Evolutionary conservation across 139 green algal genomes (phyloP), one percentile per base, ranked within the genome.

Genomic region (Asterochloris erici): DNA sequence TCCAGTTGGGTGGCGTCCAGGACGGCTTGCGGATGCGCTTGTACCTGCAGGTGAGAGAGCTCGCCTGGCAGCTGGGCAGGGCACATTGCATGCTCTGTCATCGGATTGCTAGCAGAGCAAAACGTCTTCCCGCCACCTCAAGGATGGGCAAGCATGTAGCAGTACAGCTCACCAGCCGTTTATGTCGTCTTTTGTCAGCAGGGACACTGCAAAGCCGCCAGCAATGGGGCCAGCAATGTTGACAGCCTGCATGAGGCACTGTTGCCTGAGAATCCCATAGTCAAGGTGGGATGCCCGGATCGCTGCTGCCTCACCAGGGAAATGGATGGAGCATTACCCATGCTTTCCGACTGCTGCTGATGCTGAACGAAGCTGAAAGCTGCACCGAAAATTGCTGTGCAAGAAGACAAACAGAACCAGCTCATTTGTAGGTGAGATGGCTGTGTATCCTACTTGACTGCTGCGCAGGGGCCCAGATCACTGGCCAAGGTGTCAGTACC

Each of bases 1-100:
- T 38, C 84, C 84, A 90, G 27, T 81, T 82, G 13, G 86, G 90
- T 26, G 87, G 86, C 16, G 79, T 83, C 88, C 87, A 89, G n/a
- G 62, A 79, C 13, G 88, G 88, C 82, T 91, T 91, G 16, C 86
- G 86, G 10, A 91, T 68, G 13, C 26, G 76, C 54, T 82, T 84
- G 85, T 87, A 89, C 85, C 84, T 79, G 0, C 12, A 78, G 27
- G 68, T 28, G 13, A 66, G 27, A 15, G 60, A 38, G 77, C 17
- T 76, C 11, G 23, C 17, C 12, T 47, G 68, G 60, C 28, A 78
- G 10, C 14, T 14, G 27, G 62, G 28, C 24, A 64, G 0, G 68
- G 54, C 14, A 11, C 11, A 27, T 15, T 23, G 73, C 17, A 14
- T n/a, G 29, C 9, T 16, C 29, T 66, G 68, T 13, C 21, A 70